phyloP scores from a whole-genome alignment of 495 filamentous ascomycete genomes.

The Aspergillus incahuasiensis region DNA sequence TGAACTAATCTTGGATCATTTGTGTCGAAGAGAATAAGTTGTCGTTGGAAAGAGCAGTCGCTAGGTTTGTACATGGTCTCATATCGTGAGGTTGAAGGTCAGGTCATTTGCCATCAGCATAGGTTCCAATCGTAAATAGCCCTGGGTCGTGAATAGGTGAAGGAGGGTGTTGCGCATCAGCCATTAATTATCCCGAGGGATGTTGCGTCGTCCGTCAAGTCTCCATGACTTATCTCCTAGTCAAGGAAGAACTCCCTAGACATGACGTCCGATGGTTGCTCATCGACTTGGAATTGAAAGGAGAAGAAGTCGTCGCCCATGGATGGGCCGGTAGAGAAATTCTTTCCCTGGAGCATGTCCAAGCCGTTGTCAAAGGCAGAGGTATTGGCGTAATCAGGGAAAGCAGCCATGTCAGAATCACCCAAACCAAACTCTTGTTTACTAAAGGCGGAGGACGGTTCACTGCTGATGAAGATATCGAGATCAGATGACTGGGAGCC shows the following conservation, averaged over 20 bases:
- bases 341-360: conserved; percentile 37
- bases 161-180: conserved; percentile 15
- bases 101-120: conserved; percentile 20
- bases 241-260: conserved; percentile 24
- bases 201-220: conserved; percentile 17
- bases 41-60: conserved; percentile 5
- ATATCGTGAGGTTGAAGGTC: conserved; percentile 14
- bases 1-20: neutral
- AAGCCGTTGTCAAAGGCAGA: conserved; percentile 30
- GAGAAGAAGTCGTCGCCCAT: conserved; percentile 37
- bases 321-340: conserved; percentile 23
- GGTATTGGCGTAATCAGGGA: conserved; percentile 31
- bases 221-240: conserved; percentile 10
- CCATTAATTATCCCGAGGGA: conserved; percentile 16
- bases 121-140: conserved; percentile 20
- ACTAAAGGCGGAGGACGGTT: conserved; percentile 28
- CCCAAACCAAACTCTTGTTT: conserved; percentile 33
- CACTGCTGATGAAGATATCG: conserved; percentile 44
- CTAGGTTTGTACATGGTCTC: conserved; percentile 20
- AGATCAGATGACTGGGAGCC: conserved; percentile 40
- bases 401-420: conserved; percentile 26
- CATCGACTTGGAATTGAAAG: conserved; percentile 31
- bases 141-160: conserved; percentile 17
- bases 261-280: conserved; percentile 24
- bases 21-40: neutral